These are phyloP conservation scores for Penicillium verhagenii DNA, from an alignment of 495 filamentous ascomycete genomes.

Conservation along the genomic window DNA sequence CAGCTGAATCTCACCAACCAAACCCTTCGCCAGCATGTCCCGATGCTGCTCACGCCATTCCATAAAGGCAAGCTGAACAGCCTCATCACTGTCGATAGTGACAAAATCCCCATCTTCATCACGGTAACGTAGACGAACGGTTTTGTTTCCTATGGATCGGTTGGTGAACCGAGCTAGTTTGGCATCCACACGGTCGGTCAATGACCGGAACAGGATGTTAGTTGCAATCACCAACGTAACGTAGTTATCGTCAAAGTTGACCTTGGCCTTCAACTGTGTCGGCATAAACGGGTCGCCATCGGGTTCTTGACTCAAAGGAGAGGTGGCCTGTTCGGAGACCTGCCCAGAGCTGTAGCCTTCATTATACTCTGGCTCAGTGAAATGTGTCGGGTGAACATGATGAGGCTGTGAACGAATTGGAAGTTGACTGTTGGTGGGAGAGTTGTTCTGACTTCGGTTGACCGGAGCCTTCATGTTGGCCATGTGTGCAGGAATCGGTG, in stretches of 20 bases:
- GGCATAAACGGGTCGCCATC: conserved; percentile 44
- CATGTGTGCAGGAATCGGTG: conserved; percentile 61
- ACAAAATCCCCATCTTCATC: conserved; percentile 94
- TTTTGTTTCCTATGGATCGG: conserved; percentile 73
- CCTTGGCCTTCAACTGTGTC: conserved; percentile 87
- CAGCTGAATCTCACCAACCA: conserved; percentile 83
- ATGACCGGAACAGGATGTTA: conserved; percentile 87
- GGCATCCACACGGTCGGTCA: conserved; percentile 95
- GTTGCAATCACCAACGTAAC: conserved; percentile 89
- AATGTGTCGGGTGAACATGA: conserved; percentile 30
- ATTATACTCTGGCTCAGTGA: conserved; percentile 42
- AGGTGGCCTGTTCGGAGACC: conserved; percentile 38
- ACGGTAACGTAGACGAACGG: conserved; percentile 79
- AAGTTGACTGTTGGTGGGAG: conserved; percentile 53
- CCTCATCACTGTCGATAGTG: conserved; percentile 90
- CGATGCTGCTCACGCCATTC: conserved; percentile 81
- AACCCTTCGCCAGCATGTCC: conserved; percentile 58
- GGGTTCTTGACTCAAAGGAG: conserved; percentile 35
- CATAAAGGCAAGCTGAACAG: conserved; percentile 89
- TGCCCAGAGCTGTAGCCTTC: conserved; percentile 28
- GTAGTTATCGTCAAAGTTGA: conserved; percentile 78
- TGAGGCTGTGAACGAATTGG: conserved; percentile 45
- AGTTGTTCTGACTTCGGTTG: conserved; percentile 67
- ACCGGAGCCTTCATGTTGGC: conserved; percentile 57
- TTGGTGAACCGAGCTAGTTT: conserved; percentile 83